These are phyloP conservation scores for Stereum hirsutum DNA, from an alignment of 1,284 basidiomycete species.

Conservation along the genomic window DNA sequence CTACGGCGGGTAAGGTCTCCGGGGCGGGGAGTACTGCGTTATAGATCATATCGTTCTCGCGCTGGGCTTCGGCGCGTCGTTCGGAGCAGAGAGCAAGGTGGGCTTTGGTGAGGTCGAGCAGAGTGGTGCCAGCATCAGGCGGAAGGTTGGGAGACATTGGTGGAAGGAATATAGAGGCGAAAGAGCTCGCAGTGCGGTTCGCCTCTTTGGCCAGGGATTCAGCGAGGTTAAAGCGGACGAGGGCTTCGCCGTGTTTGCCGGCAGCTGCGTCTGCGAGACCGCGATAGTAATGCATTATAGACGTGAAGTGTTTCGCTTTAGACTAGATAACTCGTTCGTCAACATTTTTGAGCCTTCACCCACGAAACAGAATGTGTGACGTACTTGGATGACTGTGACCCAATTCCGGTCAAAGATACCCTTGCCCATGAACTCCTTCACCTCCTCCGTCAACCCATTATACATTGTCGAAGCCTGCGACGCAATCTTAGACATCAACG, in stretches of 20 bases:
- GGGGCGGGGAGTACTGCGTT: conserved; percentile 86
- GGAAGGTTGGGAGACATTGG: conserved; percentile 81
- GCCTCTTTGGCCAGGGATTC: conserved; percentile 85
- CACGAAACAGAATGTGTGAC: conserved; percentile 15
- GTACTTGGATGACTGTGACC: conserved; percentile 77
- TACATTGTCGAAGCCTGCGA: conserved; percentile 83
- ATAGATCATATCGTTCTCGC: conserved; percentile 97
- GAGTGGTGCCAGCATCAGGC: conserved; percentile 71
- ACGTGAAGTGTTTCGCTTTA: conserved; percentile 86
- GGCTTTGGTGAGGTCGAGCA: conserved; percentile 78
- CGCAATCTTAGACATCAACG: conserved; percentile 80
- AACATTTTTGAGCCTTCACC: too few species aligned
- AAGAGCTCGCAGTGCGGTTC: conserved; percentile 56
- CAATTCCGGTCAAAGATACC: conserved; percentile 95
- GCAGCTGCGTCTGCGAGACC: conserved; percentile 71
- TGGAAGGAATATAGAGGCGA: conserved; percentile 66
- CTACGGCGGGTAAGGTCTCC: conserved; percentile 74
- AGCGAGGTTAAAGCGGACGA: conserved; percentile 76
- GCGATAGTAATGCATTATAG: conserved; percentile 84
- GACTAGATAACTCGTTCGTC: too few species aligned
- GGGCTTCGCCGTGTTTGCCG: conserved; percentile 79
- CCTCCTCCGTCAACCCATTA: conserved; percentile 72
- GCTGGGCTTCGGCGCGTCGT: conserved; percentile 66
- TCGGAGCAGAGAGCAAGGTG: conserved; percentile 76
- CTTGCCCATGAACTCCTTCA: conserved; percentile 93